Evolutionary conservation across 768 basidiomycete genomes (phyloP).

Genomic region (Amanita rubescens): DNA sequence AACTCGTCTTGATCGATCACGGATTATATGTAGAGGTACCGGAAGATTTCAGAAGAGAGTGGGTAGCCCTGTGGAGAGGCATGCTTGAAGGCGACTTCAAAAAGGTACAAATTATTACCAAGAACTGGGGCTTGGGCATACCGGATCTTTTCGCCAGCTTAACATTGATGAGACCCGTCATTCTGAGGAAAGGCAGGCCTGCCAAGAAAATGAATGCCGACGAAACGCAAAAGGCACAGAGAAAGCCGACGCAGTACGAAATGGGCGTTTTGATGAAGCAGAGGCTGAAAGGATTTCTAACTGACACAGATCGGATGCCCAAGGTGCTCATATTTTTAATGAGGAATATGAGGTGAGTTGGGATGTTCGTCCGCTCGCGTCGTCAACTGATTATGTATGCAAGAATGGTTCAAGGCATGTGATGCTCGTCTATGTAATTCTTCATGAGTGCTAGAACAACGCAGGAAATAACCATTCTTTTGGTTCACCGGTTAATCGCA

Average conservation of each 20-base stretch:
- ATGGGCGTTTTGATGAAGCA: slow-evolving; percentile 61
- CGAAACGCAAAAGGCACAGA: slow-evolving; percentile 19
- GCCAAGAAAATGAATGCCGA: slow-evolving; percentile 15
- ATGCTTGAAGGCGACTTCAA: slow-evolving; percentile 51
- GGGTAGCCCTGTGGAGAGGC: slow-evolving; percentile 70
- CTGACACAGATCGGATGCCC: slow-evolving; percentile 73
- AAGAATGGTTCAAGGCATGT: slow-evolving; percentile 51
- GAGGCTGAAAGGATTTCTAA: slow-evolving; percentile 56
- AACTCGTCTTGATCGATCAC: slow-evolving; percentile 86
- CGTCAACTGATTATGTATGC: slow-evolving; percentile 15
- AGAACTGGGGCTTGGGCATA: slow-evolving; percentile 59
- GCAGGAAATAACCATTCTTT: slow-evolving; percentile 75
- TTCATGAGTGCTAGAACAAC: slow-evolving; percentile 12
- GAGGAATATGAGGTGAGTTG: slow-evolving; percentile 39
- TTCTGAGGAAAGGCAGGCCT: slow-evolving; percentile 29
- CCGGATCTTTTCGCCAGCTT: slow-evolving; percentile 72
- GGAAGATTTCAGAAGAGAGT: slow-evolving; percentile 63
- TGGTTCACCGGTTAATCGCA: slow-evolving; percentile 82
- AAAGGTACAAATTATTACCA: slow-evolving; percentile 43
- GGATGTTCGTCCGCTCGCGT: background rate
- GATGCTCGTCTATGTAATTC: background rate
- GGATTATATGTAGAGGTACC: slow-evolving; percentile 78
- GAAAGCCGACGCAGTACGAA: slow-evolving; percentile 56
- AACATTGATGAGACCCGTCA: slow-evolving; percentile 58
- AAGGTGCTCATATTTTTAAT: slow-evolving; percentile 69